Percentiles rank a stretch among this genome's conserved stretches.
These are phyloP conservation scores for Colletotrichum sp. DNA, from an alignment of 2,329 filamentous ascomycete genomes.

Conservation along the genomic window DNA sequence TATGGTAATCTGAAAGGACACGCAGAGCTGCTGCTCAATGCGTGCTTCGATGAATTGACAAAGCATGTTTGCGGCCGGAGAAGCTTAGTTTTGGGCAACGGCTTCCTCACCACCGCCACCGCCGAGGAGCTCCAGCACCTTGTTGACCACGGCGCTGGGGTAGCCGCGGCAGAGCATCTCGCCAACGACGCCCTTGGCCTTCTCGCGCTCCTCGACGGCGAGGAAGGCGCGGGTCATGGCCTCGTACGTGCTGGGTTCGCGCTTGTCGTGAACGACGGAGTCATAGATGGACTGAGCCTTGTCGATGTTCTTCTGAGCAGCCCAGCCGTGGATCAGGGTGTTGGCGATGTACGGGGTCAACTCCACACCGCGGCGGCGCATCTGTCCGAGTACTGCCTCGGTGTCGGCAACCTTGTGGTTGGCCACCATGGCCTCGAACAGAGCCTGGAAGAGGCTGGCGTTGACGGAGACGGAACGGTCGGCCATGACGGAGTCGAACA, in stretches of 20 bases:
- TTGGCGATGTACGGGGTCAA: conserved; percentile 98
- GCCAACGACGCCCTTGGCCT: conserved; percentile 78
- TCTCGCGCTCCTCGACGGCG: conserved; percentile 77
- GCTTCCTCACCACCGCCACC: conserved; percentile 51
- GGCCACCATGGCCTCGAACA: conserved; percentile 97
- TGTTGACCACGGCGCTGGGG: conserved; percentile 87
- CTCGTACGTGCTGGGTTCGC: conserved; percentile 98
- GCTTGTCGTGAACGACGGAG: conserved; percentile 74
- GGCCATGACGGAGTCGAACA: conserved; percentile 82
- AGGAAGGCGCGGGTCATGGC: conserved; percentile 96
- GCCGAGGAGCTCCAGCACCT: conserved; percentile 88
- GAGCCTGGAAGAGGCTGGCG: conserved; percentile 89
- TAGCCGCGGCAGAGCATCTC: conserved; percentile 94
- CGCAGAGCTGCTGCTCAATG: conserved; percentile 7
- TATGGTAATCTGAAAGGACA: background rate
- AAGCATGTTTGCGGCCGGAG: background rate
- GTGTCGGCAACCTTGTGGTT: conserved; percentile 85
- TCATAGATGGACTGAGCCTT: conserved; percentile 83
- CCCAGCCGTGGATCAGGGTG: conserved; percentile 97
- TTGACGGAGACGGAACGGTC: conserved; percentile 72
- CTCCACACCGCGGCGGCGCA: conserved; percentile 75
- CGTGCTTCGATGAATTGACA: conserved; percentile 17
- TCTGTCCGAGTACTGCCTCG: conserved; percentile 73
- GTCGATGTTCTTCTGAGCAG: conserved; percentile 77
- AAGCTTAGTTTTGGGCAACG: conserved; percentile 21